phyloP scores from a whole-genome alignment of 2,329 filamentous ascomycete species.

The Ophiocordyceps camponoti-rufipedis region DNA sequence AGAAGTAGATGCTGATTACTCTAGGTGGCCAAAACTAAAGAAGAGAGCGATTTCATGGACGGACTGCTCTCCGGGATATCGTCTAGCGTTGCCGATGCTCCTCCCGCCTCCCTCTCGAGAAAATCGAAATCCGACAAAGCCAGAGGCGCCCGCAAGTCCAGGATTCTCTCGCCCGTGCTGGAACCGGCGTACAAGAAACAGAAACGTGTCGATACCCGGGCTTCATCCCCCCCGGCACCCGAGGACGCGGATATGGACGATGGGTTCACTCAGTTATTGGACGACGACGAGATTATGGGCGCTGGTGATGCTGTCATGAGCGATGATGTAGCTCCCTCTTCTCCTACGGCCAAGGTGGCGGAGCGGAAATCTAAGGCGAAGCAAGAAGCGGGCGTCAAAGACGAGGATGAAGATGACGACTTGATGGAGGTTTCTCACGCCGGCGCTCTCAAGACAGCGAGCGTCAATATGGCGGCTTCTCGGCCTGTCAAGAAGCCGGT shows the following conservation, averaged over 20 bases:
- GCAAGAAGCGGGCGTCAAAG: slow-evolving; percentile 32
- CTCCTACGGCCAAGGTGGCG: slow-evolving; percentile 63
- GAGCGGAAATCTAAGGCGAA: slow-evolving; percentile 46
- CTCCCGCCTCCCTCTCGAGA: slow-evolving; percentile 30
- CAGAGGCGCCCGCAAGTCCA: slow-evolving; percentile 58
- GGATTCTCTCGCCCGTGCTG: slow-evolving; percentile 60
- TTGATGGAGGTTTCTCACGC: slow-evolving; percentile 77
- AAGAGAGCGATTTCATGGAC: slow-evolving; percentile 75
- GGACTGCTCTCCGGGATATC: slow-evolving; percentile 79
- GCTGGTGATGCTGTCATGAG: slow-evolving; percentile 51
- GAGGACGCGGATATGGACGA: slow-evolving; percentile 31
- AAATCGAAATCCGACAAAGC: slow-evolving; percentile 48
- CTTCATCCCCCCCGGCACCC: slow-evolving; percentile 26
- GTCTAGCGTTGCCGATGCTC: slow-evolving; percentile 40
- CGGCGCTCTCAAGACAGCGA: slow-evolving; percentile 47
- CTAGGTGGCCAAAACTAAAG: slow-evolving; percentile 61
- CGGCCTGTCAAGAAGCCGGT: slow-evolving; percentile 53
- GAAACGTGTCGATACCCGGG: slow-evolving; percentile 31
- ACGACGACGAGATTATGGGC: slow-evolving; percentile 43
- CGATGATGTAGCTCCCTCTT: slow-evolving; percentile 72
- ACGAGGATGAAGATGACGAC: slow-evolving; percentile 63
- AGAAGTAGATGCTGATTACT: slow-evolving; percentile 1
- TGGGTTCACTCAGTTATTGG: slow-evolving; percentile 32
- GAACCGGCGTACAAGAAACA: slow-evolving; percentile 35
- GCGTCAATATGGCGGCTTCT: slow-evolving; percentile 71